Base-by-base conservation (phyloP, 2,329 filamentous ascomycete species). In the Colletotrichum gigasporum region DNA sequence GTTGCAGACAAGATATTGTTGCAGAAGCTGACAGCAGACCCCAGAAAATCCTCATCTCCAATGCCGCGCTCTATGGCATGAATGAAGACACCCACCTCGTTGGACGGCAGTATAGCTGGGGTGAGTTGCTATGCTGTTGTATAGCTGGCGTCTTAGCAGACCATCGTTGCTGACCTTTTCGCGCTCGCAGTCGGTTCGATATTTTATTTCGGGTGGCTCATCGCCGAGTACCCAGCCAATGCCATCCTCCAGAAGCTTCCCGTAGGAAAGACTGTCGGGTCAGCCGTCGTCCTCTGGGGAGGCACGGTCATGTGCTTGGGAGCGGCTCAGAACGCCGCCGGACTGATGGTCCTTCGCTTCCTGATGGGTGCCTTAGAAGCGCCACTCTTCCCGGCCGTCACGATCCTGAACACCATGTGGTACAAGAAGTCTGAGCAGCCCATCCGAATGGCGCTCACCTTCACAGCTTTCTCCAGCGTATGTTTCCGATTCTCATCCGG, bases 321-420 rank as follows among this genome's bases (percentile, higher is more conserved):
- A 9, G 84, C 81, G 35, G 85, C 83, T 68, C 81, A 80, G 44
- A 85, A 82, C 63, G 89, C 88, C 67, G 75, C 76, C 2, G 82
- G 83, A 1, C 79, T 89, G 12, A 84, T 84, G n/a, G 79, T 80
- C 4, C 80, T 88, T 42, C 82, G 87, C 42, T 85, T 85, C 24
- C 77, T 89, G 5, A 81, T 85, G 3, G 87, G 86, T 28, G 79
- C 85, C 3, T 82, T 83, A 3, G 87, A 89, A 73, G 84, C 86
- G 1, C 84, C 82, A 55, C 77, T 83, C 2, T 86, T 88, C 69
- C 88, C 87, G 1, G 83, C 81, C 0, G 84, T 87, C 63, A 84
- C 87, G 74, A 72, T 87, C 5, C 83, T 88, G 44, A 87, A 84
- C 1, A 79, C 79, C 16, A 87, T 87, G 83, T 89, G 85, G 85